These are phyloP conservation scores for Chlorella sp. DNA, from an alignment of 139 green algal species.

Conservation along the genomic window DNA sequence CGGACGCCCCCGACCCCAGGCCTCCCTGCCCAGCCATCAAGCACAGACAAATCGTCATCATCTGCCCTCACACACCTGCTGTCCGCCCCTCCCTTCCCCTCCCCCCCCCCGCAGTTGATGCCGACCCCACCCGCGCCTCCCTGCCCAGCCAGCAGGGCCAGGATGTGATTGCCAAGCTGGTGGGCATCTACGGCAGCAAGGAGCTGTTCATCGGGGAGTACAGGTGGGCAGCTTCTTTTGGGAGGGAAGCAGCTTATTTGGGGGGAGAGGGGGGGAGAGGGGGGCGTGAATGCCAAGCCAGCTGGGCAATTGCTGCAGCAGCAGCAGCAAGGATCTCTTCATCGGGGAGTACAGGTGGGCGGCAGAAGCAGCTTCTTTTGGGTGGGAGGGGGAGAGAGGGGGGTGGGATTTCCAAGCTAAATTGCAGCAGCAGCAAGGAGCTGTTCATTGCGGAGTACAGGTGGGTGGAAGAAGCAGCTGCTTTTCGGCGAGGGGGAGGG, in stretches of 20 bases:
- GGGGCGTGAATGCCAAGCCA: constrained; percentile 83
- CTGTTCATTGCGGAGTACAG: constrained; percentile 94
- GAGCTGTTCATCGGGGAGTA: constrained; percentile 96
- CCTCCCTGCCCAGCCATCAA: too few species aligned
- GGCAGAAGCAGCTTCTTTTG: too few species aligned
- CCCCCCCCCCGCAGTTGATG: constrained; percentile 21
- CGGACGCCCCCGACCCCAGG: too few species aligned
- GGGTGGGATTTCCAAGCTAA: constrained; percentile 86
- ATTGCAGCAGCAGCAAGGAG: constrained; percentile 82
- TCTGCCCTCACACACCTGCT: neutral
- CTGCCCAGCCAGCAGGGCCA: neutral
- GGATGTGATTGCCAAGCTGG: constrained; percentile 85
- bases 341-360: constrained; percentile 90
- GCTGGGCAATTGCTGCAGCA: constrained; percentile 73
- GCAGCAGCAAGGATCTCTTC: constrained; percentile 84
- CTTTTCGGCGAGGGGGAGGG: too few species aligned
- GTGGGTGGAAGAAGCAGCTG: constrained; percentile 5
- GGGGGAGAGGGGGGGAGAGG: too few species aligned
- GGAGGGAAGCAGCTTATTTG: too few species aligned
- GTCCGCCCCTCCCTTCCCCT: neutral
- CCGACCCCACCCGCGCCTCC: constrained; percentile 18
- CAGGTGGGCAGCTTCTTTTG: constrained; percentile 40
- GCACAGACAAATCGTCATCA: neutral
- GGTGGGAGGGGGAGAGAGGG: too few species aligned
- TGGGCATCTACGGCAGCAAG: constrained; percentile 85